Conservation (phyloP, 2,329 filamentous ascomycete genomes). For the Geosmithia morbida region DNA sequence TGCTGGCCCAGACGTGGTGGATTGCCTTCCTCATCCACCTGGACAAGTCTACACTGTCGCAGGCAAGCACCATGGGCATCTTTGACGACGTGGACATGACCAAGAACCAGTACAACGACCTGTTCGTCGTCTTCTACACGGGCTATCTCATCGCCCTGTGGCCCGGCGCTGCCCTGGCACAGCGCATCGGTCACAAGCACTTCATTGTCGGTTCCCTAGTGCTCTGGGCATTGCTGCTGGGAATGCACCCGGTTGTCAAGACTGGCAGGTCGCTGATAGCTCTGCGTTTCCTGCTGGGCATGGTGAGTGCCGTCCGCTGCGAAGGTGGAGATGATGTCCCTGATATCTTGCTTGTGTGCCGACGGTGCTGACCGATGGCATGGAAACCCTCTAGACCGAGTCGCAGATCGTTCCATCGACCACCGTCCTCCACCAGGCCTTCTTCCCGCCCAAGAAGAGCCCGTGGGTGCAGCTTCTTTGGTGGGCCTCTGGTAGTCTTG, state of each 20-base stretch:
- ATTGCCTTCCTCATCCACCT: slow-evolving; percentile 10
- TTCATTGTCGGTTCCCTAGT: slow-evolving; percentile 8
- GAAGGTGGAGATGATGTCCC: no score
- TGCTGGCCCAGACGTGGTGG: slow-evolving; percentile 9
- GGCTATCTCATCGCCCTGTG: slow-evolving; percentile 10
- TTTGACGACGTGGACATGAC: slow-evolving; percentile 9
- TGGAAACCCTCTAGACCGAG: slow-evolving; percentile 9
- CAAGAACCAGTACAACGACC: slow-evolving; percentile 9
- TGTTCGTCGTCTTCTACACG: slow-evolving; percentile 9
- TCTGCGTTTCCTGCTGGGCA: slow-evolving; percentile 9
- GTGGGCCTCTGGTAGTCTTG: slow-evolving; percentile 13
- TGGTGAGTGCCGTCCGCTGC: no score
- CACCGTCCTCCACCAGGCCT: slow-evolving; percentile 12
- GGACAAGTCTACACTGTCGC: slow-evolving; percentile 10
- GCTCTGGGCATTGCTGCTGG: slow-evolving; percentile 10
- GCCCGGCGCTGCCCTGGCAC: slow-evolving; percentile 8
- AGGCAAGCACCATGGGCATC: slow-evolving; percentile 11
- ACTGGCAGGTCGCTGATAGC: slow-evolving; percentile 8
- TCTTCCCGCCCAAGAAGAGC: slow-evolving; percentile 13
- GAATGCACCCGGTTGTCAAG: slow-evolving; percentile 9
- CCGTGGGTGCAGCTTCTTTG: slow-evolving; percentile 13
- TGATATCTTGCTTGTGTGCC: no score
- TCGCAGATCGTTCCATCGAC: slow-evolving; percentile 12
- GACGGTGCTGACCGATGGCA: no score
- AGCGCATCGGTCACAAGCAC: slow-evolving; percentile 9